Conservation (phyloP, 495 filamentous ascomycete species). For the Aspergillus coremiiformis region DNA sequence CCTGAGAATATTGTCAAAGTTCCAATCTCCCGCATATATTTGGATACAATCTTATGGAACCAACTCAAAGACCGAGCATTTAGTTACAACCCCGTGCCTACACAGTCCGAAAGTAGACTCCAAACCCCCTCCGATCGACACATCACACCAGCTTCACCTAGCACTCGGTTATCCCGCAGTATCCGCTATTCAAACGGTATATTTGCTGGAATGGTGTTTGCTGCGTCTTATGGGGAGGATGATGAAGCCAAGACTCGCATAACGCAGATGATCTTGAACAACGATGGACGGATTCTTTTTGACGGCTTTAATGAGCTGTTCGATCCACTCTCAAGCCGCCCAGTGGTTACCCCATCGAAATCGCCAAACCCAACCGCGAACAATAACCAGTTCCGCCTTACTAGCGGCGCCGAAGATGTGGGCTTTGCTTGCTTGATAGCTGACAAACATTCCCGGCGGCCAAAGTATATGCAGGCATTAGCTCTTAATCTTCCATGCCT, state of each 20-base stretch:
- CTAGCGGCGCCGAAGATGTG: constrained; percentile 40
- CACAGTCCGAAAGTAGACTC: constrained; percentile 18
- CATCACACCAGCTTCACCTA: constrained; percentile 38
- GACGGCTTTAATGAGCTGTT: constrained; percentile 85
- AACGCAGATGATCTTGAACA: constrained; percentile 41
- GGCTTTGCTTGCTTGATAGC: constrained; percentile 84
- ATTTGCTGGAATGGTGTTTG: constrained; percentile 75
- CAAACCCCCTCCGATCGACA: constrained; percentile 37
- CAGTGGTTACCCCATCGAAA: constrained; percentile 25
- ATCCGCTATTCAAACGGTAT: constrained; percentile 34
- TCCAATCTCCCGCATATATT: constrained; percentile 40
- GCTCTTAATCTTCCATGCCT: constrained; percentile 85
- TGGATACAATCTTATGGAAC: constrained; percentile 46
- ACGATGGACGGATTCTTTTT: constrained; percentile 67
- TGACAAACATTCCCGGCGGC: constrained; percentile 76
- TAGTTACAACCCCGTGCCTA: constrained; percentile 19
- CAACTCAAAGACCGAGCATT: constrained; percentile 40
- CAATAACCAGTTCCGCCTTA: constrained; percentile 38
- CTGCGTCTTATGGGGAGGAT: constrained; percentile 60
- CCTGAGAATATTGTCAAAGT: constrained; percentile 35
- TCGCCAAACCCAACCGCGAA: constrained; percentile 3
- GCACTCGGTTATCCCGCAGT: constrained; percentile 33
- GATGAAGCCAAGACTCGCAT: constrained; percentile 47
- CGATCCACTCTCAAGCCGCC: constrained; percentile 38
- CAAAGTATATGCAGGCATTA: constrained; percentile 93